Conservation (phyloP, 768 basidiomycete genomes). For the Amanita inopinata region DNA sequence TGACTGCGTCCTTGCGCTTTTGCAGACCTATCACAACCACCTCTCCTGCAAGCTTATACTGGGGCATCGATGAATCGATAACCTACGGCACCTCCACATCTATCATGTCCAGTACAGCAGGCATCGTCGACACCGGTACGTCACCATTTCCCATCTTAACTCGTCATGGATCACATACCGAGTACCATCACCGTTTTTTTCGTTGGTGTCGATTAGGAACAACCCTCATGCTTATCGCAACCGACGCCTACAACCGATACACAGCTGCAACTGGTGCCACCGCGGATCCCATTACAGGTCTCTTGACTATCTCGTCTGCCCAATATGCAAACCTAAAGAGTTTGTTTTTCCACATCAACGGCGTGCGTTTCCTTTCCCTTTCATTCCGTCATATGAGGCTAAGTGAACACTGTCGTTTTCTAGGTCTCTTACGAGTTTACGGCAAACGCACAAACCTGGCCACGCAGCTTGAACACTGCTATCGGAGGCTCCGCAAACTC, state of each 20-base stretch:
- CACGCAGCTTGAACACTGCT: constrained; percentile 42
- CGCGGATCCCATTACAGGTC: constrained; percentile 29
- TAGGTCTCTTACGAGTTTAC: constrained; percentile 46
- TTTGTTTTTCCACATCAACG: constrained; percentile 45
- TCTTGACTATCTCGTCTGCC: constrained; percentile 39
- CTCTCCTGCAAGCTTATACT: constrained; percentile 37
- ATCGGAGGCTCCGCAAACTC: constrained; percentile 41
- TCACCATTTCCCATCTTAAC: not conserved
- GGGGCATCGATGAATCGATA: constrained; percentile 53
- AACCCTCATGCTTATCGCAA: constrained; percentile 40
- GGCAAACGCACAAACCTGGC: constrained; percentile 64
- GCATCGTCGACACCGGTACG: constrained; percentile 51
- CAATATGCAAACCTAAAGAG: constrained; percentile 45
- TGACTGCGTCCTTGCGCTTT: not conserved
- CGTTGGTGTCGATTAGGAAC: no score
- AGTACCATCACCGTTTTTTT: not conserved
- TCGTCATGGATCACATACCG: not conserved
- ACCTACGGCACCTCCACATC: constrained; percentile 34
- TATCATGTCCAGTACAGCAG: constrained; percentile 38
- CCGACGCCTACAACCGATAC: constrained; percentile 36
- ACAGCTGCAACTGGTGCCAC: constrained; percentile 34
- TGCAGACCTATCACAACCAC: constrained; percentile 37
- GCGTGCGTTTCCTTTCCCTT: constrained; percentile 24
- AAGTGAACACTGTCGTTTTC: not conserved
- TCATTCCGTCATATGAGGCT: constrained; percentile 22